phyloP scores from a whole-genome alignment of 768 basidiomycete genomes.

The Termitomyces sp. region DNA sequence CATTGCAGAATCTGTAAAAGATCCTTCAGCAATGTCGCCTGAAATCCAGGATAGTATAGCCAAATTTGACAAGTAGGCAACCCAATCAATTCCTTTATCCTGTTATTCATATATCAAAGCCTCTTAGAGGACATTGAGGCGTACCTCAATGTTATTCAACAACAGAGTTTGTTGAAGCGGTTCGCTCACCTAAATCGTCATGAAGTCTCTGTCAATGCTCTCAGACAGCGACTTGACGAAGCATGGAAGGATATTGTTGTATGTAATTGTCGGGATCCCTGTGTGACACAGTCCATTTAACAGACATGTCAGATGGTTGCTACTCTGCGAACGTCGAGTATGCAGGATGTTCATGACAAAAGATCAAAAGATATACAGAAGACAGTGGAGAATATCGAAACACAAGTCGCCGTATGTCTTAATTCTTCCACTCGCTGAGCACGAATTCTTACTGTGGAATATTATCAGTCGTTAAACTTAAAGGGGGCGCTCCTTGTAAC shows the following conservation, averaged over 20 bases:
- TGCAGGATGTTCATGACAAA: neutral
- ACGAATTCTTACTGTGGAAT: too few relatives aligned
- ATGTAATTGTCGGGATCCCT: neutral
- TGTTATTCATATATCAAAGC: neutral
- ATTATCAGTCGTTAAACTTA: too few relatives aligned
- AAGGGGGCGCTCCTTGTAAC: too few relatives aligned
- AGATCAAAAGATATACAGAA: neutral
- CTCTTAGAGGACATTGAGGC: neutral
- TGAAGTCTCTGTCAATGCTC: neutral
- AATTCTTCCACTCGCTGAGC: too few relatives aligned
- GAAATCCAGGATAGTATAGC: neutral
- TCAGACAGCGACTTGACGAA: neutral
- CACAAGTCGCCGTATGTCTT: neutral
- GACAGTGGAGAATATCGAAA: neutral
- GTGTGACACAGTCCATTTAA: neutral
- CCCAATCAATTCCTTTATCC: neutral
- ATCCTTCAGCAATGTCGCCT: neutral
- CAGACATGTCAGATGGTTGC: neutral
- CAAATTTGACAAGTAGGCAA: neutral
- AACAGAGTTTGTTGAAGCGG: neutral
- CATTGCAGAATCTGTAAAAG: neutral
- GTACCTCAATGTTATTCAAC: neutral
- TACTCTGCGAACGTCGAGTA: neutral
- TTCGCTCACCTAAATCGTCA: neutral
- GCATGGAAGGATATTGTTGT: neutral